A percentile compares a stretch with the other conserved stretches of the same genome.
Evolutionary conservation across 257 asterid species (phyloP).

Genomic region (Ehretia macrophylla): DNA sequence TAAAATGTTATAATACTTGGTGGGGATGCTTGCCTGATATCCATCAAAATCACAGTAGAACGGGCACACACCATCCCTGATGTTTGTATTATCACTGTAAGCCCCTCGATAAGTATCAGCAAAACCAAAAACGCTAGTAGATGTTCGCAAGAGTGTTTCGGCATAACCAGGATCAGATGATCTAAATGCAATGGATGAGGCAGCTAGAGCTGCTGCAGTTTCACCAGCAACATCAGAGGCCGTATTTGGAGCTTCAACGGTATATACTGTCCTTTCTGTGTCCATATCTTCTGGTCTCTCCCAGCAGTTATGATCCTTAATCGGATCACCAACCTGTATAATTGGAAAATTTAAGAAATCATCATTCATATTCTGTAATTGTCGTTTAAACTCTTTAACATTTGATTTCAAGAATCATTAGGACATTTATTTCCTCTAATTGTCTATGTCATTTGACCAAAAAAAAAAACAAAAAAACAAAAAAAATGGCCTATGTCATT

Average conservation of each 20-base stretch:
- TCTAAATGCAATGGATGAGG: constrained; percentile 76
- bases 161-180: constrained; percentile 74
- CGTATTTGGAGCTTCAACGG: constrained; percentile 91
- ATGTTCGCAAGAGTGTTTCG: constrained; percentile 55
- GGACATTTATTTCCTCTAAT: no score
- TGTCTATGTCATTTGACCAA: no score
- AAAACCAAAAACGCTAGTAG: constrained; percentile 61
- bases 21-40: constrained; percentile 56
- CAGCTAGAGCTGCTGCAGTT: constrained; percentile 98
- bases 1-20: no score
- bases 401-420: no score
- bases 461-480: no score
- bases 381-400: no score
- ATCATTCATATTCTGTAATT: no score
- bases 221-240: constrained; percentile 98
- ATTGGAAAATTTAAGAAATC: not conserved
- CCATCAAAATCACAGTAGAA: constrained; percentile 97
- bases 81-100: constrained; percentile 74
- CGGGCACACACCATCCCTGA: constrained; percentile 78
- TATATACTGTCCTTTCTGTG: constrained; percentile 79
- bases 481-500: no score
- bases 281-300: constrained; percentile 99
- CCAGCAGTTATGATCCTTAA: constrained; percentile 86
- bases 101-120: constrained; percentile 93
- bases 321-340: constrained; percentile 89